Conservation (phyloP, 2,329 filamentous ascomycete genomes). For the Mycosphaerella arachidis region DNA sequence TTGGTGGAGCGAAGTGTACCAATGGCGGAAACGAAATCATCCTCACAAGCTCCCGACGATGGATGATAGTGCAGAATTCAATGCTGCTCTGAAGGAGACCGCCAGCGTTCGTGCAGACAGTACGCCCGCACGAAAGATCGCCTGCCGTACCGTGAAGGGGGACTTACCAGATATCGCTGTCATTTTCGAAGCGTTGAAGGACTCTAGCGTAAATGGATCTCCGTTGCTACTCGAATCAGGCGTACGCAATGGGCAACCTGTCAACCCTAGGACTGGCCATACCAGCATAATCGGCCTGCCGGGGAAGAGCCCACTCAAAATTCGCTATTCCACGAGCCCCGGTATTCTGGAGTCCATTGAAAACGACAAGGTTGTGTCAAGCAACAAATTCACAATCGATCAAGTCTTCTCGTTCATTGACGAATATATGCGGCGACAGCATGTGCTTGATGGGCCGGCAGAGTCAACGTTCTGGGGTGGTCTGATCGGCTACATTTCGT, state of each 20-base stretch:
- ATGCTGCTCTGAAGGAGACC: neutral
- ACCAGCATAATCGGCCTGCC: conserved; percentile 72
- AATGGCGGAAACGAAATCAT: conserved; percentile 13
- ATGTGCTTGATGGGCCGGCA: conserved; percentile 31
- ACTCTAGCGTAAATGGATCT: conserved; percentile 31
- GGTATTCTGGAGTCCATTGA: conserved; percentile 14
- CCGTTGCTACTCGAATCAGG: conserved; percentile 47
- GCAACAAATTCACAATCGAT: conserved; percentile 21
- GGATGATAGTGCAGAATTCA: neutral
- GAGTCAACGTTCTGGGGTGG: conserved; percentile 69
- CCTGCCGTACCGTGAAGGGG: neutral
- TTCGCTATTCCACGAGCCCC: conserved; percentile 22
- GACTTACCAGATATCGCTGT: conserved; percentile 30
- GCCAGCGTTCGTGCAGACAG: neutral
- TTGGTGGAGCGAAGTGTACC: conserved; percentile 65
- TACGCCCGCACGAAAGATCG: neutral
- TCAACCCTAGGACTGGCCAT: conserved; percentile 51
- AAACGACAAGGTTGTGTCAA: conserved; percentile 3
- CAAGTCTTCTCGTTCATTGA: conserved; percentile 40
- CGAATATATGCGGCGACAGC: conserved; percentile 35
- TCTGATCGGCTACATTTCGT: conserved; percentile 78
- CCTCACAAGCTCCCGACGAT: neutral
- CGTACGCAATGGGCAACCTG: conserved; percentile 37
- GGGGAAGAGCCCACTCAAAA: conserved; percentile 34
- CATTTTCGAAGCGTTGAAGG: conserved; percentile 34